Conservation (phyloP, 2,329 filamentous ascomycete species). For the Verticillium dahliae region DNA sequence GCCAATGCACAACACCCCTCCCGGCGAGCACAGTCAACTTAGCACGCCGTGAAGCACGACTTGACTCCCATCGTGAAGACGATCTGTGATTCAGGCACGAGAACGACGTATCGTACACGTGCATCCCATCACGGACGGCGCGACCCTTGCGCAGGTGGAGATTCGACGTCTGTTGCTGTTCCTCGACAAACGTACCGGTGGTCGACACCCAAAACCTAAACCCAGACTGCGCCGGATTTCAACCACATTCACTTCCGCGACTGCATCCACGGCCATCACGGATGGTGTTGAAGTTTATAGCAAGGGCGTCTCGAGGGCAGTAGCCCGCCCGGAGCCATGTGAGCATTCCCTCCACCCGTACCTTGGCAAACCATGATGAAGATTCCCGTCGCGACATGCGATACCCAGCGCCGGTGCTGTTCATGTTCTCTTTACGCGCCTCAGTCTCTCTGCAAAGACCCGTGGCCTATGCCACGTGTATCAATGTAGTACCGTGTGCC, state of each 20-base stretch:
- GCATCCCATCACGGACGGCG: background rate
- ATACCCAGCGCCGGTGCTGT: background rate
- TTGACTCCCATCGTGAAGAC: background rate
- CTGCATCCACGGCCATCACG: background rate
- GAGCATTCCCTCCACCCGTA: constrained; percentile 6
- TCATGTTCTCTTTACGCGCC: background rate
- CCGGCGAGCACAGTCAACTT: background rate
- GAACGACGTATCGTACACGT: background rate
- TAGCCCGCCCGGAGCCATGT: constrained; percentile 13
- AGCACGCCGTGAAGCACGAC: background rate
- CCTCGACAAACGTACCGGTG: background rate
- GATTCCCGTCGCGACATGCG: background rate
- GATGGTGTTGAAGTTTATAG: constrained; percentile 10
- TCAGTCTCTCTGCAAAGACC: background rate
- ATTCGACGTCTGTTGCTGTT: background rate
- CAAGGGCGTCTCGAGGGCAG: constrained; percentile 11
- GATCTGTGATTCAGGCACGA: background rate
- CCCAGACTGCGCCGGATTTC: background rate
- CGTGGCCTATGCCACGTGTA: background rate
- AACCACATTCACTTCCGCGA: background rate
- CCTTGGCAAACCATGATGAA: background rate
- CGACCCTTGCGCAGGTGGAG: background rate
- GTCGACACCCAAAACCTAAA: background rate
- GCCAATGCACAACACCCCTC: background rate
- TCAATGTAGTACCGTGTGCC: background rate